These are phyloP conservation scores for Amylocarpus encephaloides DNA, from an alignment of 2,329 filamentous ascomycete genomes.

Conservation along the genomic window DNA sequence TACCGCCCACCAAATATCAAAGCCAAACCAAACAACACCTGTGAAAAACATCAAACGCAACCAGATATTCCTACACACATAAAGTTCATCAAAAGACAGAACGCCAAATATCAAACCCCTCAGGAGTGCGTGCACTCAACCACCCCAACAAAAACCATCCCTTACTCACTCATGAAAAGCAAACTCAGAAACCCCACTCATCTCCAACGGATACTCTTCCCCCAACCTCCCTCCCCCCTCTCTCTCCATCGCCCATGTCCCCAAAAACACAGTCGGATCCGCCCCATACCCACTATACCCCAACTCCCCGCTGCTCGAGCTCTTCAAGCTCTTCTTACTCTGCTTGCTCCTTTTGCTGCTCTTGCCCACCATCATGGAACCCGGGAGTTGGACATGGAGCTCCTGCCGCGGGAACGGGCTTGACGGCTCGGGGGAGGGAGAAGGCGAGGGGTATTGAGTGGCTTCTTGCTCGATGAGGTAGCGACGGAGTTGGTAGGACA, in stretches of 20 bases:
- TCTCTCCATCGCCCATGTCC: conserved; percentile 14
- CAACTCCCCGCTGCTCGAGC: conserved; percentile 12
- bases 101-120: not conserved
- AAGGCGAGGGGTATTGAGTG: not conserved
- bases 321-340: conserved; percentile 15
- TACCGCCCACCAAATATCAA: not conserved
- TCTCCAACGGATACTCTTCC: conserved; percentile 11
- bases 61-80: no score
- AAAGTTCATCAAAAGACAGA: not conserved
- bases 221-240: not conserved
- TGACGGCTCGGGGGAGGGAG: not conserved
- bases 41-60: no score
- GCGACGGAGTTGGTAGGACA: conserved; percentile 15
- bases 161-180: conserved; percentile 5
- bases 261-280: conserved; percentile 12
- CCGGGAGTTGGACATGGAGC: conserved; percentile 4
- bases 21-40: not conserved
- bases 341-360: conserved; percentile 16
- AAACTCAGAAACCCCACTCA: conserved; percentile 15
- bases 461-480: conserved; percentile 14
- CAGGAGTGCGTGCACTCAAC: not conserved
- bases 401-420: conserved; percentile 11
- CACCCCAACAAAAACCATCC: not conserved
- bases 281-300: conserved; percentile 9
- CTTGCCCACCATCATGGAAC: not conserved